These are phyloP conservation scores for Fomitopsis betulina DNA, from an alignment of 1,284 basidiomycete genomes.

Conservation along the genomic window DNA sequence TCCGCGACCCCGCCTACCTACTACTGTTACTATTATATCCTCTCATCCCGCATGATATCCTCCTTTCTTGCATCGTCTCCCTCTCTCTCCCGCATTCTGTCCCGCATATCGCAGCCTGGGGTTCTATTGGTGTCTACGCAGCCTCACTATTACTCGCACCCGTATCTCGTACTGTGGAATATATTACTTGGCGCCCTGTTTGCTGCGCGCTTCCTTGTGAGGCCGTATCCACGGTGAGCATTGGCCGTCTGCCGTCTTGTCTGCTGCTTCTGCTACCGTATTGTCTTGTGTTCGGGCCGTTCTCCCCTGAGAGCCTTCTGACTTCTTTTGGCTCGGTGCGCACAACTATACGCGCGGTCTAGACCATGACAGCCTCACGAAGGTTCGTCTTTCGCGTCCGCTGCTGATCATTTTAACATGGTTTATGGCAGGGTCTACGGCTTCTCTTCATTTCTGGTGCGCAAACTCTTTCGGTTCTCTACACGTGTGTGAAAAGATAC, in stretches of 20 bases:
- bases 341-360: not conserved
- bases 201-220: not conserved
- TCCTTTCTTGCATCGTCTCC: slow-evolving; percentile 6
- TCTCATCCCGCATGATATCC: slow-evolving; percentile 24
- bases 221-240: too few relatives aligned
- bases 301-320: not conserved
- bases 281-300: not conserved
- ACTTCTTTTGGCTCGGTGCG: not conserved
- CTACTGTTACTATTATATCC: slow-evolving; percentile 20
- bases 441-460: slow-evolving; percentile 1
- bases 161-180: slow-evolving; percentile 8
- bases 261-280: not conserved
- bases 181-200: not conserved
- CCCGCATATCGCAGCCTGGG: slow-evolving; percentile 13
- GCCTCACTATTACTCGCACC: slow-evolving; percentile 16
- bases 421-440: not conserved
- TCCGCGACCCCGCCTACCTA: slow-evolving; percentile 6
- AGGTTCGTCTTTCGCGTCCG: not conserved
- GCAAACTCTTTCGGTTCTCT: not conserved
- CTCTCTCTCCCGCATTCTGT: slow-evolving; percentile 4
- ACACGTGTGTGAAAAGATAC: too few relatives aligned
- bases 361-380: not conserved
- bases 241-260: too few relatives aligned
- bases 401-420: too few relatives aligned
- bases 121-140: slow-evolving; percentile 8